Percentiles rank a stretch among this genome's conserved stretches.
Conservation (phyloP, 176 grass and related monocot genomes). For the Eleusine coracana region DNA sequence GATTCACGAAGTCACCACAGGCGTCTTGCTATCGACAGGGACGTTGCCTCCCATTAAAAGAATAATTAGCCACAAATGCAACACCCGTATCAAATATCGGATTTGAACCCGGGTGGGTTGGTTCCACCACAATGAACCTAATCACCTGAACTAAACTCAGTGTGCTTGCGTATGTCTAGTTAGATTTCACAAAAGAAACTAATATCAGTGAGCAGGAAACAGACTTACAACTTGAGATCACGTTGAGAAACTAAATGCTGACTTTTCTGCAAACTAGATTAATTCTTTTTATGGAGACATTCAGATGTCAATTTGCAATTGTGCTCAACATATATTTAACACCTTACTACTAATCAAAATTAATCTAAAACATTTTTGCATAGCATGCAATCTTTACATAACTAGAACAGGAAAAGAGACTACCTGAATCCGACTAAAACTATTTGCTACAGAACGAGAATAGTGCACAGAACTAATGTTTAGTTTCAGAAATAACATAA, state of each 20-base stretch:
- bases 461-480: background rate
- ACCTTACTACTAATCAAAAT: background rate
- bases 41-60: no score
- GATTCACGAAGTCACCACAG: no score
- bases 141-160: no score
- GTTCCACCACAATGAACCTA: no score
- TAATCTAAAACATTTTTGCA: background rate
- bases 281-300: background rate
- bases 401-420: background rate
- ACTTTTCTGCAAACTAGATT: background rate
- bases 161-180: background rate
- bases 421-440: background rate
- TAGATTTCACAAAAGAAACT: background rate
- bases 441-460: background rate
- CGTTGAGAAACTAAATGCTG: background rate
- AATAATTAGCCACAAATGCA: no score
- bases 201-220: background rate
- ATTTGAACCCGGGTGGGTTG: no score
- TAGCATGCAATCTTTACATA: constrained; percentile 26
- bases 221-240: constrained; percentile 18
- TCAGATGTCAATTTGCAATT: background rate
- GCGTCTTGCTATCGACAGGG: no score
- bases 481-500: constrained; percentile 6
- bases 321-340: background rate
- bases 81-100: no score